These are phyloP conservation scores for Decorospora gaudefroyi DNA, from an alignment of 2,329 filamentous ascomycete genomes.

Conservation along the genomic window DNA sequence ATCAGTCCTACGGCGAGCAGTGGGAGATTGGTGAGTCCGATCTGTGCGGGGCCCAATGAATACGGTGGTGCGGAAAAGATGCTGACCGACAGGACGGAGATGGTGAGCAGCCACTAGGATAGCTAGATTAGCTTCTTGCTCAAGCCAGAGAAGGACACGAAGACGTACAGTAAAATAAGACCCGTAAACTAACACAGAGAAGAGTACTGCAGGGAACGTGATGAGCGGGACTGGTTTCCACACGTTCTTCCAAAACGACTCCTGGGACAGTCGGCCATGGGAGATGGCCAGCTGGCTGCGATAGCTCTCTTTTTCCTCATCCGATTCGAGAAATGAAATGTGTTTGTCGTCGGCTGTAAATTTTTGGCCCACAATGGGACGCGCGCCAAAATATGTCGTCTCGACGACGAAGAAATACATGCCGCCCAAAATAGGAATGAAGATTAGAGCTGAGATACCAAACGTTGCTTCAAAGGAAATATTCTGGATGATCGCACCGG, in stretches of 20 bases:
- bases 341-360: constrained; percentile 31
- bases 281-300: constrained; percentile 32
- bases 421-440: constrained; percentile 47
- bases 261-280: constrained; percentile 35
- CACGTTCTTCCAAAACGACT: constrained; percentile 43
- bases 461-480: constrained; percentile 51
- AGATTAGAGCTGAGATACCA: constrained; percentile 52
- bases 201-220: constrained; percentile 82
- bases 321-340: constrained; percentile 23
- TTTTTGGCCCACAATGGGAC: constrained; percentile 25
- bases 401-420: constrained; percentile 55
- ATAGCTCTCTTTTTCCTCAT: constrained; percentile 32
- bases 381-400: constrained; percentile 46
- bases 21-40: constrained; percentile 76
- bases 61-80: constrained; percentile 81
- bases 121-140: too few relatives aligned
- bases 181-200: constrained; percentile 80
- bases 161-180: constrained; percentile 77
- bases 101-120: constrained; percentile 97
- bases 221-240: constrained; percentile 74
- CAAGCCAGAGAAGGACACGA: too few relatives aligned
- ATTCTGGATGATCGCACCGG: constrained; percentile 49
- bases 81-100: constrained; percentile 81
- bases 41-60: constrained; percentile 78
- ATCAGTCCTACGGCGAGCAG: constrained; percentile 80